Conservation (phyloP, 257 asterid genomes). For the Striga asiatica region DNA sequence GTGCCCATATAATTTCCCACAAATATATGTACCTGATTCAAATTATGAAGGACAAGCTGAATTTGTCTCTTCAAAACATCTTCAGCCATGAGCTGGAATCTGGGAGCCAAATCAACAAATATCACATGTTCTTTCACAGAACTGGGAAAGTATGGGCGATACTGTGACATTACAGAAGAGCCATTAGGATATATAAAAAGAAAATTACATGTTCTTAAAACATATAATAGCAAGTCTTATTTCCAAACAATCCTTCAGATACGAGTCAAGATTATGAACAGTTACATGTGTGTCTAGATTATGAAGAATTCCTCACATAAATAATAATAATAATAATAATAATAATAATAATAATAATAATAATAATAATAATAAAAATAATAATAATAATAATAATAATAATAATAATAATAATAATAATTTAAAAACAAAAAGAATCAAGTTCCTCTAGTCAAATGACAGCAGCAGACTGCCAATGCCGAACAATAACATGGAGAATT, state of each 20-base stretch:
- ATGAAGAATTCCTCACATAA: neutral
- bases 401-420: too few relatives aligned
- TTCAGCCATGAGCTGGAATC: slow-evolving; percentile 72
- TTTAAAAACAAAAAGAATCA: neutral
- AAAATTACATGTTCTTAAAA: neutral
- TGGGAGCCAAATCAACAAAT: slow-evolving; percentile 91
- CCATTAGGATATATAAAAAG: neutral
- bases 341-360: too few relatives aligned
- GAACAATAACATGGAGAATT: neutral
- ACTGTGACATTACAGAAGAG: slow-evolving; percentile 40
- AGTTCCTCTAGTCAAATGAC: neutral
- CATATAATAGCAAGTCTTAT: neutral
- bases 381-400: too few relatives aligned
- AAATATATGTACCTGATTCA: slow-evolving; percentile 47
- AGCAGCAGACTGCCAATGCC: neutral
- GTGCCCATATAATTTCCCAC: neutral
- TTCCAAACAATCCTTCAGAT: too few relatives aligned
- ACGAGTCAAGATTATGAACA: too few relatives aligned
- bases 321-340: too few relatives aligned
- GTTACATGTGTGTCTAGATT: too few relatives aligned
- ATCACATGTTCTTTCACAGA: slow-evolving; percentile 63
- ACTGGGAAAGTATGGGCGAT: slow-evolving; percentile 78
- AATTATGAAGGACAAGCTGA: slow-evolving; percentile 58
- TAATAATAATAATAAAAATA: too few relatives aligned
- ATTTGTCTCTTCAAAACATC: slow-evolving; percentile 70